Evolutionary conservation across 805 yeast genomes (phyloP).

Genomic region (Candida tibetensis): DNA sequence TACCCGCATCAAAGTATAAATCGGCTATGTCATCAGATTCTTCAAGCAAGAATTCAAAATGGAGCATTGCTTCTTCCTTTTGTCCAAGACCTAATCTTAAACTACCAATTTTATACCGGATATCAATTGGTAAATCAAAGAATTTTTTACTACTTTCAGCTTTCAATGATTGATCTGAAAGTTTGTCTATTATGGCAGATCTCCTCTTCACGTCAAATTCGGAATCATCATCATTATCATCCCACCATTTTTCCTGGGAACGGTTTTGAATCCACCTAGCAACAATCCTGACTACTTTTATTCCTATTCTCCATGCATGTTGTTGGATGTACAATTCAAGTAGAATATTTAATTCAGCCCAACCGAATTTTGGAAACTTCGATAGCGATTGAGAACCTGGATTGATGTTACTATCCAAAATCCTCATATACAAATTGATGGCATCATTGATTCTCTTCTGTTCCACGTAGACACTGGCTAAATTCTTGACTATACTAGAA

Average conservation of each 20-base stretch:
- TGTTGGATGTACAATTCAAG: constrained; percentile 75
- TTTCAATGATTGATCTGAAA: constrained; percentile 19
- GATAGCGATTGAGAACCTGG: constrained; percentile 11
- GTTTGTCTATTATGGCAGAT: constrained; percentile 27
- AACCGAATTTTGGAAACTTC: constrained; percentile 56
- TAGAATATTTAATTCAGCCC: constrained; percentile 85
- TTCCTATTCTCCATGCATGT: constrained; percentile 61
- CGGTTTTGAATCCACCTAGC: constrained; percentile 83
- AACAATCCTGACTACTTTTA: constrained; percentile 62
- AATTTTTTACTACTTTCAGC: constrained; percentile 16
- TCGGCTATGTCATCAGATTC: constrained; percentile 68
- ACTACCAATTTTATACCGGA: constrained; percentile 75
- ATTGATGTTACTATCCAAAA: constrained; percentile 57
- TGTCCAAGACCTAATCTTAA: constrained; percentile 65
- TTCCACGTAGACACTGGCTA: constrained; percentile 50
- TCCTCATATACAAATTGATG: constrained; percentile 61
- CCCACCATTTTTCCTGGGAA: constrained; percentile 64
- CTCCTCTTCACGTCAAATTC: constrained; percentile 83
- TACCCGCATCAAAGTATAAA: constrained; percentile 73
- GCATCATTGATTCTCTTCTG: constrained; percentile 71
- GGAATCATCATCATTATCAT: constrained; percentile 60
- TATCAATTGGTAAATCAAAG: constrained; percentile 75
- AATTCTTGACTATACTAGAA: constrained; percentile 55
- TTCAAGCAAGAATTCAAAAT: constrained; percentile 58
- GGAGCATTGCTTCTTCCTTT: constrained; percentile 67